These are phyloP conservation scores for Dendryphion nanum DNA, from an alignment of 2,329 filamentous ascomycete genomes.

Conservation along the genomic window DNA sequence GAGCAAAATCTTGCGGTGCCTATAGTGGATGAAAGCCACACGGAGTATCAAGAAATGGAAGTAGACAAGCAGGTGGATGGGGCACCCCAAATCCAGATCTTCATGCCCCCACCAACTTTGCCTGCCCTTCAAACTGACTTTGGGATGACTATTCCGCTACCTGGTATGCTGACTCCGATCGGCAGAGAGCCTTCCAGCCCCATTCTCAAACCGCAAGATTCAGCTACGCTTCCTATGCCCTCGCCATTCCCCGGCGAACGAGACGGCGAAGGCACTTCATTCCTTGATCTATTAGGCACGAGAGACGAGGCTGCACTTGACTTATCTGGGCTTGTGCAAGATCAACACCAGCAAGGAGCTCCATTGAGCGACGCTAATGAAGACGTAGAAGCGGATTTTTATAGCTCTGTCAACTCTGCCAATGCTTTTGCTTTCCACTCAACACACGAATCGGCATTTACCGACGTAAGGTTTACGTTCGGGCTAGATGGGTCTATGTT, in stretches of 20 bases:
- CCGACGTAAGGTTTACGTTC: slow-evolving; percentile 36
- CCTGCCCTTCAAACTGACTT: slow-evolving; percentile 22
- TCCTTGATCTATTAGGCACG: slow-evolving; percentile 30
- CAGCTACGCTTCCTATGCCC: slow-evolving; percentile 36
- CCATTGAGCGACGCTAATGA: slow-evolving; percentile 20
- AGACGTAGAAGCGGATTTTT: slow-evolving; percentile 32
- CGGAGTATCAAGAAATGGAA: too few relatives aligned
- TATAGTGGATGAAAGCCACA: too few relatives aligned
- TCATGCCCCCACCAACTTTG: slow-evolving; percentile 35
- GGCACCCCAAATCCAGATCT: too few relatives aligned
- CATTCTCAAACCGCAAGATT: slow-evolving; percentile 31
- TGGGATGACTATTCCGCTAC: slow-evolving; percentile 1
- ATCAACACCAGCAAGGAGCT: slow-evolving; percentile 6
- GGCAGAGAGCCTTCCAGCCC: slow-evolving; percentile 35
- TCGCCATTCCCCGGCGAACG: slow-evolving; percentile 37
- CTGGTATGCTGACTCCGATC: slow-evolving; percentile 28
- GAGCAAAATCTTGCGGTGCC: too few relatives aligned
- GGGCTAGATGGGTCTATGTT: slow-evolving; percentile 31
- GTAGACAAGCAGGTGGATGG: too few relatives aligned
- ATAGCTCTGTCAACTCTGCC: slow-evolving; percentile 30
- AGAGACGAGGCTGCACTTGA: too few relatives aligned
- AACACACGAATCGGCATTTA: slow-evolving; percentile 35
- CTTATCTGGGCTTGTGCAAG: background rate
- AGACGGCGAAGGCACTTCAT: slow-evolving; percentile 21
- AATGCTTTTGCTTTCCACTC: slow-evolving; percentile 20